Evolutionary conservation across 495 filamentous ascomycete species (phyloP).

Genomic region (Penicillium roqueforti): DNA sequence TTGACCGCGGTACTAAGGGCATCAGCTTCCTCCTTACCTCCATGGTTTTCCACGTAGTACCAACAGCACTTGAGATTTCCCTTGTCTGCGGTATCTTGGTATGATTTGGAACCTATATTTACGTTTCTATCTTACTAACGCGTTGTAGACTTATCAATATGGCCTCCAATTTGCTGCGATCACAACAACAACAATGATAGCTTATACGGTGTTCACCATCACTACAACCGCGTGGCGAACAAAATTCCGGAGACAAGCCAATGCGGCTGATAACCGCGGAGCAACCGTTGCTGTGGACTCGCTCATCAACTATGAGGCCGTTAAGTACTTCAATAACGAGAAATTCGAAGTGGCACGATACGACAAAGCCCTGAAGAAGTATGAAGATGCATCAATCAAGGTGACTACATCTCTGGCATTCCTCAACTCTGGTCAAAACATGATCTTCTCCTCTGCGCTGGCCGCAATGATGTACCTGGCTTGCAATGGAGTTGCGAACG

Average conservation of each 20-base stretch:
- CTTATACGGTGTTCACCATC: slow-evolving; percentile 93
- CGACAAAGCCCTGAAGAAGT: slow-evolving; percentile 76
- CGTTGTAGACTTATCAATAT: slow-evolving; percentile 81
- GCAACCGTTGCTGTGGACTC: slow-evolving; percentile 95
- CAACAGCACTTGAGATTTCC: slow-evolving; percentile 87
- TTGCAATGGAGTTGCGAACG: slow-evolving; percentile 78
- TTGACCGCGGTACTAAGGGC: slow-evolving; percentile 95
- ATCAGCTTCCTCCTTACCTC: slow-evolving; percentile 95
- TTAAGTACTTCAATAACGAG: slow-evolving; percentile 99
- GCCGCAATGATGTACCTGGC: slow-evolving; percentile 99
- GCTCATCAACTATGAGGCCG: slow-evolving; percentile 96
- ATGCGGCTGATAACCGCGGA: slow-evolving; percentile 92
- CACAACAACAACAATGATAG: slow-evolving; percentile 84
- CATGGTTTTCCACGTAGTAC: slow-evolving; percentile 97
- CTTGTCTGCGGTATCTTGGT: slow-evolving; percentile 90
- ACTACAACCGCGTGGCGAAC: slow-evolving; percentile 94
- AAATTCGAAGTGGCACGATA: slow-evolving; percentile 88
- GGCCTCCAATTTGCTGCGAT: slow-evolving; percentile 87
- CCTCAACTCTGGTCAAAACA: slow-evolving; percentile 95
- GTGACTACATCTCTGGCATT: slow-evolving; percentile 88
- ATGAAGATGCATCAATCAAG: slow-evolving; percentile 94
- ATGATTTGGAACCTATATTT: slow-evolving; percentile 6
- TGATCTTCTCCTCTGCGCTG: slow-evolving; percentile 93
- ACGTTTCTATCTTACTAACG: slow-evolving; percentile 8
- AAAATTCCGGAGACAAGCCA: slow-evolving; percentile 89